phyloP scores from a whole-genome alignment of 306 rosid species.

The Inga oerstediana region DNA sequence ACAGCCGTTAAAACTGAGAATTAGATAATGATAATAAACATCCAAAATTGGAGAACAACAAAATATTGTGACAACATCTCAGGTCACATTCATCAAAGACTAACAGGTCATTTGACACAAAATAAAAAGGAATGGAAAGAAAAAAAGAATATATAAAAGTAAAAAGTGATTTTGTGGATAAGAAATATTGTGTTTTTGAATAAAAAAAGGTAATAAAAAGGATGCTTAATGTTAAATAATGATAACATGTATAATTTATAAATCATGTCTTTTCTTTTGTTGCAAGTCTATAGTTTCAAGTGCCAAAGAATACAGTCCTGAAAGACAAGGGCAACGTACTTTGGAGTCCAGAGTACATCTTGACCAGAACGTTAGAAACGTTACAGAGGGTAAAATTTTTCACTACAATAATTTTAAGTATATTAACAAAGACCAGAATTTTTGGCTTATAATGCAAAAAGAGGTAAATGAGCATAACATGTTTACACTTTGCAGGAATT shows the following conservation, averaged over 20 bases:
- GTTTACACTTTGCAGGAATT: constrained; percentile 18
- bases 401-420: neutral
- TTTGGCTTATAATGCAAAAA: neutral
- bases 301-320: constrained; percentile 10
- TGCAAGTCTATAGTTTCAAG: neutral
- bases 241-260: neutral
- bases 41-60: neutral
- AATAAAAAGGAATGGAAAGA: neutral
- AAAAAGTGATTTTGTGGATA: neutral
- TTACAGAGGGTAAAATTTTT: neutral
- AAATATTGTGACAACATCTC: neutral
- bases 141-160: neutral
- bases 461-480: constrained; percentile 11
- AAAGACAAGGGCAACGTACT: constrained; percentile 14
- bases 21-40: neutral
- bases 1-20: constrained; percentile 23
- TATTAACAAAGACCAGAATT: constrained; percentile 16
- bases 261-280: neutral
- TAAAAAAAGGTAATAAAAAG: neutral
- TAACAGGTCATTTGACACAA: neutral
- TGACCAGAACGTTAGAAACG: constrained; percentile 4
- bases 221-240: neutral
- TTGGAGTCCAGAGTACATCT: constrained; percentile 8
- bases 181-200: neutral
- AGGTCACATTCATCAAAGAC: constrained; percentile 10